Conservation (phyloP, 495 filamentous ascomycete genomes). For the Pseudoneurospora amorphoporcata region DNA sequence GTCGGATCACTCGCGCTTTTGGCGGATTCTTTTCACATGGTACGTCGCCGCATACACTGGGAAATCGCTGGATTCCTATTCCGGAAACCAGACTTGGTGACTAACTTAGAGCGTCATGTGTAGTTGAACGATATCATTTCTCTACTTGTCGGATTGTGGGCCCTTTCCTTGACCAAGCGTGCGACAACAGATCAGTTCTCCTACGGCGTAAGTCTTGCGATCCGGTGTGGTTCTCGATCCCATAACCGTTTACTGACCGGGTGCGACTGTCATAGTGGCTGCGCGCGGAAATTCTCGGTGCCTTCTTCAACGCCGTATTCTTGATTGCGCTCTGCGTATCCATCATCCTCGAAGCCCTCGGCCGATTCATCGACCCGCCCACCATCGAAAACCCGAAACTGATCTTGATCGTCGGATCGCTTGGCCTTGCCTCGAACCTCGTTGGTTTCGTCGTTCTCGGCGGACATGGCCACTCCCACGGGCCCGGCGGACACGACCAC, state of each 20-base stretch:
- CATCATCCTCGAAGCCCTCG: slow-evolving; percentile 89
- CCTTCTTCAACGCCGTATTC: slow-evolving; percentile 93
- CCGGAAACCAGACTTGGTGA: not conserved
- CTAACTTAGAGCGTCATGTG: not conserved
- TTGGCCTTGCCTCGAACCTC: slow-evolving; percentile 82
- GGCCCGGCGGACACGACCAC: slow-evolving; percentile 41
- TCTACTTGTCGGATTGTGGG: slow-evolving; percentile 85
- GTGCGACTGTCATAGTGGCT: slow-evolving; percentile 47
- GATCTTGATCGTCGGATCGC: slow-evolving; percentile 76
- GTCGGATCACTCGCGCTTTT: slow-evolving; percentile 88
- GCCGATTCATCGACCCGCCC: slow-evolving; percentile 80
- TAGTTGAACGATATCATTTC: slow-evolving; percentile 95
- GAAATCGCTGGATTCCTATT: not conserved
- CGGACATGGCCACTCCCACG: slow-evolving; percentile 84
- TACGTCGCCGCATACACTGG: slow-evolving; percentile 26
- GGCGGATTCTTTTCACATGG: slow-evolving; percentile 98
- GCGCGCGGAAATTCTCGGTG: slow-evolving; percentile 94
- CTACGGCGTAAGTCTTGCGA: slow-evolving; percentile 61
- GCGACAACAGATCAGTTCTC: slow-evolving; percentile 80
- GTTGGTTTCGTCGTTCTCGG: slow-evolving; percentile 84
- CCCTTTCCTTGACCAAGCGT: slow-evolving; percentile 75
- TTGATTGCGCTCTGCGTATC: slow-evolving; percentile 89
- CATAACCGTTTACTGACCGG: not conserved
- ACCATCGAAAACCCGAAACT: slow-evolving; percentile 72
- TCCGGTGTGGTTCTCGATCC: not conserved